Evolutionary conservation across 352 stramenopile genomes (phyloP).

Genomic region (Globisporangium polare): DNA sequence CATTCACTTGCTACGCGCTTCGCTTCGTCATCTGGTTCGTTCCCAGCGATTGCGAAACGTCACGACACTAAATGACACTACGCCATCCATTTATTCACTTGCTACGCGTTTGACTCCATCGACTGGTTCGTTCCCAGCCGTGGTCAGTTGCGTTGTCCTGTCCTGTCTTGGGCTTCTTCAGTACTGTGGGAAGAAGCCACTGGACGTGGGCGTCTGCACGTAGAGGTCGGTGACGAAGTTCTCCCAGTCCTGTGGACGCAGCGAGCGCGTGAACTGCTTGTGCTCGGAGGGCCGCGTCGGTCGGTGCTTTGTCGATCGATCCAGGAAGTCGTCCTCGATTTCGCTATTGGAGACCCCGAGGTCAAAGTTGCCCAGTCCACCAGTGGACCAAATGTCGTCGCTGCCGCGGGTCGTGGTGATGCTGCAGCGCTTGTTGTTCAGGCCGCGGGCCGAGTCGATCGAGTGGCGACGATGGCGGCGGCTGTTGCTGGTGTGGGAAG

Average conservation of each 20-base stretch:
- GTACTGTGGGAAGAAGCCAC: background rate
- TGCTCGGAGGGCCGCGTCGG: constrained; percentile 1
- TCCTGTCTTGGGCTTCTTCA: background rate
- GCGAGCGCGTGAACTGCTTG: constrained; percentile 6
- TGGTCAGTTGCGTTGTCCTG: too few species aligned
- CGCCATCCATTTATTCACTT: too few species aligned
- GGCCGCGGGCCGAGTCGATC: background rate
- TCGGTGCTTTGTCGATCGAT: background rate
- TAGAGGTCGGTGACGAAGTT: constrained; percentile 12
- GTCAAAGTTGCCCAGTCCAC: constrained; percentile 5
- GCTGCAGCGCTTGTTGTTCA: background rate
- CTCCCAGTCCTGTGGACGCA: constrained; percentile 8
- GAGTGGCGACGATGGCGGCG: background rate
- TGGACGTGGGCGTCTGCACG: constrained; percentile 2
- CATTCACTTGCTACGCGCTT: too few species aligned
- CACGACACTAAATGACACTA: too few species aligned
- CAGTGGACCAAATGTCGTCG: background rate
- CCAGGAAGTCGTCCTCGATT: background rate
- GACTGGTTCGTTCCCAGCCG: too few species aligned
- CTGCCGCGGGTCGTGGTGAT: background rate
- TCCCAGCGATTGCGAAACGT: too few species aligned
- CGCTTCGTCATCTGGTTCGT: too few species aligned
- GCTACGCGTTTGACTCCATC: too few species aligned
- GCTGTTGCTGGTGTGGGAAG: background rate
- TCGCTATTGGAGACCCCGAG: background rate